Base-by-base conservation (phyloP, 2,329 filamentous ascomycete species). In the Aspergillus felis region DNA sequence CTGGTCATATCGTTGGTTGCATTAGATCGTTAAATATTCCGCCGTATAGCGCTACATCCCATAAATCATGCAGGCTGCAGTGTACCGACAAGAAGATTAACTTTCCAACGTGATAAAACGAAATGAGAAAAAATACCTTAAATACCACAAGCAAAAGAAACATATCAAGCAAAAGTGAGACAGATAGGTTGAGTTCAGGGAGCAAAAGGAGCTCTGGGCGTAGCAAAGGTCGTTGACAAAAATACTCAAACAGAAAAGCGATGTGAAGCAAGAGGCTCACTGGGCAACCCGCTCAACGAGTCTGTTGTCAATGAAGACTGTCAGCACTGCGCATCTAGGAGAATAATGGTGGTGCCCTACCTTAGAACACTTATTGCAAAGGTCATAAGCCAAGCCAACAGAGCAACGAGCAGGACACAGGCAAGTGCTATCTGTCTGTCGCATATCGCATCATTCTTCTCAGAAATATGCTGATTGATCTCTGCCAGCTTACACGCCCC, bases 321-420 rank as follows among this genome's bases (percentile, higher is more conserved):
- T 78, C 61, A 77, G 71, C 55, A 58, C 25, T 46, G 20, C 22
- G n/a, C 51, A 27, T 41, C 38, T 10, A 14, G n/a, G 20, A 14
- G 27, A 22, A 8, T n/a, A 32, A 24, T 8, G 17, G 12, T 12
- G 27, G 3, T 29, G 20, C 6, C 52, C 72, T 74, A 82, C 81
- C 89, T 84, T 69, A 92, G 87, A 58, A 92, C 86, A 74, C 91
- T 96, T 57, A 97, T 87, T 51, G 88, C 85, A 76, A 97, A 96
- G 24, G 91, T 97, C 72, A 89, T 82, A 59, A 93, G 83, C 93
- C 93, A 97, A n/a, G 91, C 88, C 59, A 95, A 81, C 57, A 97
- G 80, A 9, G 90, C 91, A 57, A 96, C 81, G 53, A 96, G 79
- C 65, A 96, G 81, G 54, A 96, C 89, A 7, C 84, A 87, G 46